A percentile compares a stretch with the other conserved stretches of the same genome.
phyloP scores from a whole-genome alignment of 2,329 filamentous ascomycete genomes.

The Pseudogymnoascus sp. region DNA sequence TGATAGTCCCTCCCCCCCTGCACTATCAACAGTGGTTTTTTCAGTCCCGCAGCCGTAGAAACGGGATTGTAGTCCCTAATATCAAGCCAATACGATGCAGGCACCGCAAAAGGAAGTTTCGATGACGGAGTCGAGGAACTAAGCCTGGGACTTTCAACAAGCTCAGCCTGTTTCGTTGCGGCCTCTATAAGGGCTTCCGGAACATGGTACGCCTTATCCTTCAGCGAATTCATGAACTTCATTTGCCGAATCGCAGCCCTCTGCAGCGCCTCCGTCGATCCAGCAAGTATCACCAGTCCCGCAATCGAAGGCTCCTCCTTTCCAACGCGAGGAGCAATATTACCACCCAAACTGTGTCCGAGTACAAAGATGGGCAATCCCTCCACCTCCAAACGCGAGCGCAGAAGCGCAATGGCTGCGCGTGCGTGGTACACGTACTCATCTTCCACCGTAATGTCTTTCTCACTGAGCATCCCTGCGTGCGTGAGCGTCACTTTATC shows the following conservation, averaged over 20 bases:
- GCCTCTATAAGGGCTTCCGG: background rate
- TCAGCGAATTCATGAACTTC: background rate
- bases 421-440: background rate
- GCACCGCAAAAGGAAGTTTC: background rate
- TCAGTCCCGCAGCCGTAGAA: background rate
- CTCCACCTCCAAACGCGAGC: background rate
- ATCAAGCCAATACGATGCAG: conserved; percentile 3
- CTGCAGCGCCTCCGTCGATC: background rate
- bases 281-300: background rate
- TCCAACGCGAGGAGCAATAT: background rate
- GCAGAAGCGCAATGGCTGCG: background rate
- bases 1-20: background rate
- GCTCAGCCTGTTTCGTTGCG: background rate
- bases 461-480: background rate
- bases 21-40: background rate
- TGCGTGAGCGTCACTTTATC: background rate
- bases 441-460: background rate
- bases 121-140: background rate
- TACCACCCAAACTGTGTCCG: background rate
- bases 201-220: background rate
- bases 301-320: background rate
- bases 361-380: background rate
- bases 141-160: background rate
- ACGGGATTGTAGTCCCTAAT: background rate
- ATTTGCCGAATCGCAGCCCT: background rate